Conservation (phyloP, 176 grass and related monocot species). For the Puccinellia tenuiflora region DNA sequence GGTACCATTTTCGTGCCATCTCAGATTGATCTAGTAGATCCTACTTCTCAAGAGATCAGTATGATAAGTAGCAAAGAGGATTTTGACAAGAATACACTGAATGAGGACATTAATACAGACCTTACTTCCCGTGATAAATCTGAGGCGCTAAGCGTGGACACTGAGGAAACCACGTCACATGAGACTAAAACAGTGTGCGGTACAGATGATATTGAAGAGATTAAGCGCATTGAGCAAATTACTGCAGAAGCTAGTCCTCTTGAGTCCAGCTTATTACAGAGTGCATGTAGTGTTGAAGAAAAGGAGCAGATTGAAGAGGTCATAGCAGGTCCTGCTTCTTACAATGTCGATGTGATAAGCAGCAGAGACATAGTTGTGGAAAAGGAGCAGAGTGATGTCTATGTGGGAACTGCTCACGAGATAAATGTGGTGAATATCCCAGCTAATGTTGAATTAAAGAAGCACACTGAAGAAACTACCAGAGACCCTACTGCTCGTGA, state of each 20-base stretch:
- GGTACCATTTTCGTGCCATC: background rate
- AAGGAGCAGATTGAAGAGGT: background rate
- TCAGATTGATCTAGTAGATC: background rate
- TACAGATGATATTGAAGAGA: slow-evolving; percentile 18
- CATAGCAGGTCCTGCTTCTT: background rate
- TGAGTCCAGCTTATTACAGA: background rate
- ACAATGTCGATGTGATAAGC: background rate
- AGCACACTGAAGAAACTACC: slow-evolving; percentile 2
- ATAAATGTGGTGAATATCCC: background rate
- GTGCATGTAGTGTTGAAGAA: slow-evolving; percentile 18
- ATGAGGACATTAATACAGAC: background rate
- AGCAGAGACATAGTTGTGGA: slow-evolving; percentile 8
- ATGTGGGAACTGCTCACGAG: background rate
- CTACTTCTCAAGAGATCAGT: background rate
- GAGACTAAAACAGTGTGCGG: background rate
- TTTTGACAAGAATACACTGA: background rate
- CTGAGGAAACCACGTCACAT: slow-evolving; percentile 5
- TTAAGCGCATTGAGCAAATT: slow-evolving; percentile 26
- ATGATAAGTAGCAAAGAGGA: background rate
- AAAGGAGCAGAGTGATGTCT: slow-evolving; percentile 7
- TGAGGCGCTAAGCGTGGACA: background rate
- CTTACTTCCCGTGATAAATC: background rate
- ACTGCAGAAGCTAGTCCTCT: background rate
- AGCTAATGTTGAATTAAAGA: background rate
- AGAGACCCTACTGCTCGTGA: background rate